phyloP scores from a whole-genome alignment of 108 stramenopile genomes.

The Cyclotella atomus region DNA sequence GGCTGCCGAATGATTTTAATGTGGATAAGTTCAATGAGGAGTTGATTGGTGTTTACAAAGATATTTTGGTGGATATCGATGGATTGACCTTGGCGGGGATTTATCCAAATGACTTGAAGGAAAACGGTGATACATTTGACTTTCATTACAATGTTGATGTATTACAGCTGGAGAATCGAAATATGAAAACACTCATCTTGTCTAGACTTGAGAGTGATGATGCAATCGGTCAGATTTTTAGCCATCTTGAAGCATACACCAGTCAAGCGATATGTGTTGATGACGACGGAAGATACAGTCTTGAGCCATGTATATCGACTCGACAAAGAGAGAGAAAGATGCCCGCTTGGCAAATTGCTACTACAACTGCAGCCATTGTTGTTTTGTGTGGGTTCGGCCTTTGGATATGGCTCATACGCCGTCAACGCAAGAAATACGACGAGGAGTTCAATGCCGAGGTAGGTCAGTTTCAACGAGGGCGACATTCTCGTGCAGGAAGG shows the following conservation, averaged over 20 bases:
- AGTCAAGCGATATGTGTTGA: neutral
- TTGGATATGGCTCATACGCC: neutral
- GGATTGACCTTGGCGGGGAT: neutral
- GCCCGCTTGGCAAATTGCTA: neutral
- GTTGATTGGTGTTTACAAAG: neutral
- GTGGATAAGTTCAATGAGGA: neutral
- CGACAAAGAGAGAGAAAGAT: neutral
- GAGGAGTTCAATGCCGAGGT: neutral
- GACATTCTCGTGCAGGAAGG: neutral
- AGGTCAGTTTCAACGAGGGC: neutral
- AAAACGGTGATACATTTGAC: neutral
- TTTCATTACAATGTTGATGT: conserved; percentile 4
- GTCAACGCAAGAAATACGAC: neutral
- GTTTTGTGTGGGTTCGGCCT: neutral
- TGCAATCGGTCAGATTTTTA: neutral
- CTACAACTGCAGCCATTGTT: neutral
- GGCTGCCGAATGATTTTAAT: neutral
- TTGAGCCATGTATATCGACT: neutral
- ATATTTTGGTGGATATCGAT: neutral
- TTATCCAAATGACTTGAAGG: neutral
- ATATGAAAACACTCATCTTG: neutral
- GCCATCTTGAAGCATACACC: neutral
- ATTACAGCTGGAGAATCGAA: neutral
- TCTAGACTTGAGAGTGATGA: neutral
- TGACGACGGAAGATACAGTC: conserved; percentile 2